Conservation (phyloP, 2,329 filamentous ascomycete species). For the Pseudocercospora fijiensis region DNA sequence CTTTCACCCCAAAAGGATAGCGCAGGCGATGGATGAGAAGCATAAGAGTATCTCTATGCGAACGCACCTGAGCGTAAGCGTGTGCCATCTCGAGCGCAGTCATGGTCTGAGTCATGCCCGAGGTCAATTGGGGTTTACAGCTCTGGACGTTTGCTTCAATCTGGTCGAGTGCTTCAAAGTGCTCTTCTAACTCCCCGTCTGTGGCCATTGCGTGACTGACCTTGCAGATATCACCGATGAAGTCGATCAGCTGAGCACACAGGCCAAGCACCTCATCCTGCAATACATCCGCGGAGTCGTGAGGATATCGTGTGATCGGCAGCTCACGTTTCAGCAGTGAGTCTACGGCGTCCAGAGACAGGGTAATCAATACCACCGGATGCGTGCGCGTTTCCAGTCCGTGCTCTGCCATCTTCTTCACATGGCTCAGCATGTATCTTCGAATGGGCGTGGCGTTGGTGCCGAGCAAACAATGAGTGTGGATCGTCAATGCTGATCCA, state of each 20-base stretch:
- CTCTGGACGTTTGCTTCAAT: neutral
- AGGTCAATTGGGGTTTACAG: neutral
- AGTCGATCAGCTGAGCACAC: neutral
- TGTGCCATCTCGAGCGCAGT: neutral
- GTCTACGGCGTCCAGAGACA: slow-evolving; percentile 11
- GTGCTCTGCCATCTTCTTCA: neutral
- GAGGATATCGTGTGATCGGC: slow-evolving; percentile 1
- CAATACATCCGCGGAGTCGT: neutral
- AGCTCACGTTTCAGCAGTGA: slow-evolving; percentile 5
- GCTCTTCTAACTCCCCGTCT: neutral
- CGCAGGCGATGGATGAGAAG: slow-evolving; percentile 11
- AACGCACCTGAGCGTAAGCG: slow-evolving; percentile 2
- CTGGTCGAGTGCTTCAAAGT: neutral
- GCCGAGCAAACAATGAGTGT: slow-evolving; percentile 11
- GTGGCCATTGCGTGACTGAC: neutral
- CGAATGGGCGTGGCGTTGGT: slow-evolving; percentile 6
- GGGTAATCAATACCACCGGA: slow-evolving; percentile 5
- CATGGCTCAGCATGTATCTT: slow-evolving; percentile 1
- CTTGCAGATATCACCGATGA: neutral
- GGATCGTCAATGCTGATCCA: slow-evolving; percentile 3
- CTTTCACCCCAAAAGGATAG: slow-evolving; percentile 9
- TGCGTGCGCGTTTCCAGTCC: neutral
- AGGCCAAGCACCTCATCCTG: neutral
- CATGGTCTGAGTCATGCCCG: neutral
- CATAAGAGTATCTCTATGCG: neutral